phyloP scores from a whole-genome alignment of 1,139 yeast species.

The Saccharomycopsis phalli region DNA sequence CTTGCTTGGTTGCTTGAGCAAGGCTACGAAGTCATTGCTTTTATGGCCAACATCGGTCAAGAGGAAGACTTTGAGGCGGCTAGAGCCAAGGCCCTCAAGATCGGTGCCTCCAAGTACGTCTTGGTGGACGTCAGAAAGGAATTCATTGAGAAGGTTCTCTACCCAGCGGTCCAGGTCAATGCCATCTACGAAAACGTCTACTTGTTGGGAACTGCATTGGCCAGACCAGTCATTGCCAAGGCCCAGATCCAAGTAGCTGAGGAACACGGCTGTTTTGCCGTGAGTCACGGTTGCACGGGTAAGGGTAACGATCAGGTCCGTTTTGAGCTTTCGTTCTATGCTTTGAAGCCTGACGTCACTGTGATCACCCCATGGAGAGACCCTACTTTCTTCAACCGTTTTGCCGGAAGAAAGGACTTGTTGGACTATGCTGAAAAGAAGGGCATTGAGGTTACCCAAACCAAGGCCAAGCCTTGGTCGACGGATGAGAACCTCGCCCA shows the following conservation, averaged over 20 bases:
- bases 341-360: constrained; percentile 91
- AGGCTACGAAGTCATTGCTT: constrained; percentile 97
- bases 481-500: constrained; percentile 99
- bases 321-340: constrained; percentile 93
- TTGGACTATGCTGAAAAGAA: constrained; percentile 88
- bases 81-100: constrained; percentile 87
- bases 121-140: constrained; percentile 92
- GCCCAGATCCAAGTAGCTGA: constrained; percentile 97
- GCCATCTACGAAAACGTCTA: constrained; percentile 97
- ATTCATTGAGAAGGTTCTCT: constrained; percentile 82
- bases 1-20: constrained; percentile 96
- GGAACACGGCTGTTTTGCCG: constrained; percentile 96
- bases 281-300: constrained; percentile 98
- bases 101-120: constrained; percentile 94
- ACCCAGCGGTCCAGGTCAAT: constrained; percentile 94
- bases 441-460: constrained; percentile 90
- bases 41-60: constrained; percentile 96
- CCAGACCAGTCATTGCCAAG: constrained; percentile 97
- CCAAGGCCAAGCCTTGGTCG: constrained; percentile 99
- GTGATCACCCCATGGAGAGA: constrained; percentile 99
- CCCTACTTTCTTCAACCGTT: constrained; percentile 87
- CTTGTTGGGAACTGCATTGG: constrained; percentile 91
- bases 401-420: constrained; percentile 95
- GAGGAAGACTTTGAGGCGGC: constrained; percentile 99
- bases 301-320: constrained; percentile 99